Evolutionary conservation across 2,329 filamentous ascomycete genomes (phyloP).

Genomic region (Hypoxylon sp.): DNA sequence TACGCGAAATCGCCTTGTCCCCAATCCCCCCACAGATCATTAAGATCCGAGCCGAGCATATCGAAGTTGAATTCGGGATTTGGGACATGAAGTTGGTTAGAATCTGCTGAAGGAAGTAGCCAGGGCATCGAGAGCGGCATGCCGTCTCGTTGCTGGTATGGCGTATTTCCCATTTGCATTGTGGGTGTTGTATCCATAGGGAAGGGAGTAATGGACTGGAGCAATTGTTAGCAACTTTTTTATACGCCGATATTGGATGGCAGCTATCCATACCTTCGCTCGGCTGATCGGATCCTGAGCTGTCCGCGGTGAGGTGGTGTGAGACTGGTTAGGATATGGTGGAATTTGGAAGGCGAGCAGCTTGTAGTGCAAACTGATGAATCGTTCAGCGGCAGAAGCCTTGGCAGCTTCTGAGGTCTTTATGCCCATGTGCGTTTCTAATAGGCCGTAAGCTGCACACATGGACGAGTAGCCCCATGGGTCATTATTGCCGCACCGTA

Average conservation of each 20-base stretch:
- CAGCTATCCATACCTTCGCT: conserved; percentile 49
- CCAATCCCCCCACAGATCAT: conserved; percentile 66
- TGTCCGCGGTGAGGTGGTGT: conserved; percentile 39
- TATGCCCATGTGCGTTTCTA: conserved; percentile 69
- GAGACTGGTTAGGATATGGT: conserved; percentile 51
- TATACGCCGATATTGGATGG: conserved; percentile 5
- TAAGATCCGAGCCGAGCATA: conserved; percentile 64
- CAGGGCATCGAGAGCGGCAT: conserved; percentile 50
- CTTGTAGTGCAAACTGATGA: conserved; percentile 69
- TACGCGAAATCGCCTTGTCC: conserved; percentile 41
- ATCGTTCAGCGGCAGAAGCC: conserved; percentile 68
- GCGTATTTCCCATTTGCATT: conserved; percentile 41
- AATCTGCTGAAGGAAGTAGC: conserved; percentile 48
- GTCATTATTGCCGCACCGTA: conserved; percentile 72
- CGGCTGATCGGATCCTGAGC: conserved; percentile 43
- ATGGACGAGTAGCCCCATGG: conserved; percentile 74
- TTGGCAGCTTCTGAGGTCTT: conserved; percentile 69
- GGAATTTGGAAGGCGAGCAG: conserved; percentile 67
- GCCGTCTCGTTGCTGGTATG: conserved; percentile 44
- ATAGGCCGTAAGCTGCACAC: conserved; percentile 69
- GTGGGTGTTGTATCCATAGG: conserved; percentile 47
- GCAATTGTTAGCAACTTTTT: conserved; percentile 45
- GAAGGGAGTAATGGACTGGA: conserved; percentile 58
- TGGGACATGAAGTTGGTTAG: conserved; percentile 53
- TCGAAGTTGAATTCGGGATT: conserved; percentile 67